A percentile compares a stretch with the other conserved stretches of the same genome.
Evolutionary conservation across 1,284 basidiomycete species (phyloP).

Genomic region (Puccinia horiana): DNA sequence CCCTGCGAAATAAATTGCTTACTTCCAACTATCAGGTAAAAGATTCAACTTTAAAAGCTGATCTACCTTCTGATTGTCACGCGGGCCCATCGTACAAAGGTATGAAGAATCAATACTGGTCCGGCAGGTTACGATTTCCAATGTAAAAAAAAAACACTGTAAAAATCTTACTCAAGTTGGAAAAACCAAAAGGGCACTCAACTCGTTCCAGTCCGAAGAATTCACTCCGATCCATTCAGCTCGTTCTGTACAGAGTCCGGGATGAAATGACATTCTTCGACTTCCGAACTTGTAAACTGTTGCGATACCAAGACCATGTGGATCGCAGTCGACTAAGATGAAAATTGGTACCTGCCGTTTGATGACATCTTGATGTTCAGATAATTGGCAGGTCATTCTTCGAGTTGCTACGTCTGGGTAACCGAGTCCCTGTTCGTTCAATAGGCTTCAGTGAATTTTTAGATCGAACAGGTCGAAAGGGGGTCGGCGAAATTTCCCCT

Average conservation of each 20-base stretch:
- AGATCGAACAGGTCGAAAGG: not conserved
- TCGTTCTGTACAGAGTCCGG: conserved; percentile 15
- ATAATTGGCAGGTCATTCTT: conserved; percentile 72
- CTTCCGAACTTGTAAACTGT: conserved; percentile 70
- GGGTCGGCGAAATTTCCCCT: not conserved
- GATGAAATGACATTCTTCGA: conserved; percentile 37
- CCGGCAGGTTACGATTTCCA: not conserved
- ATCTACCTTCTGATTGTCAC: conserved; percentile 20
- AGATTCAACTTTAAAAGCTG: conserved; percentile 2
- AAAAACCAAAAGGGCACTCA: conserved; percentile 4
- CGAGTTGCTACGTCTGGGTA: conserved; percentile 88
- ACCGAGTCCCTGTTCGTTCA: conserved; percentile 74
- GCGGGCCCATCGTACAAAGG: conserved; percentile 10
- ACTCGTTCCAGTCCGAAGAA: conserved; percentile 34
- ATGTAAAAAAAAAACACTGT: not conserved
- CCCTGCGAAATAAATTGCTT: not conserved
- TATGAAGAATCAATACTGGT: not conserved
- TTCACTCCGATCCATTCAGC: conserved; percentile 34
- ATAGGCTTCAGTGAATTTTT: not conserved
- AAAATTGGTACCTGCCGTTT: conserved; percentile 65
- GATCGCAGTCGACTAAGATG: conserved; percentile 82
- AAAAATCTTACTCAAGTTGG: not conserved
- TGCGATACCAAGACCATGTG: conserved; percentile 83
- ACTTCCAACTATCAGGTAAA: conserved; percentile 36
- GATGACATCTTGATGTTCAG: conserved; percentile 67